Conservation (phyloP, 768 basidiomycete genomes). For the Tylopilus cervinicoccineus region DNA sequence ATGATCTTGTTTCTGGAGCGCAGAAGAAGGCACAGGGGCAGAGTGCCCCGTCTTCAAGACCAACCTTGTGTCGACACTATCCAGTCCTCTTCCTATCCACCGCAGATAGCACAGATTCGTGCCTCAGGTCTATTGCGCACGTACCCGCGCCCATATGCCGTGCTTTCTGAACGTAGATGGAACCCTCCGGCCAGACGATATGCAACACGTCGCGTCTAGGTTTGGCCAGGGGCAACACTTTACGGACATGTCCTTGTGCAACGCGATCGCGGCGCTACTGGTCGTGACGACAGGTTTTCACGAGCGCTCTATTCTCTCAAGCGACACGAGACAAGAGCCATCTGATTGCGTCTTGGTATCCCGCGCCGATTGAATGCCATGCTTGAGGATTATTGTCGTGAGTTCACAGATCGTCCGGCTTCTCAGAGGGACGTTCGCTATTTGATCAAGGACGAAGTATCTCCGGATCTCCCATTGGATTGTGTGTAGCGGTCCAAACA, state of each 20-base stretch:
- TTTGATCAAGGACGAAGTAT: neutral
- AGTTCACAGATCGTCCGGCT: no score
- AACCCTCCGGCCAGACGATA: constrained; percentile 10
- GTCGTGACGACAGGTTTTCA: no score
- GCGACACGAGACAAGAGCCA: no score
- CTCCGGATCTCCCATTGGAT: no score
- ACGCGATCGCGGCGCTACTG: constrained; percentile 10
- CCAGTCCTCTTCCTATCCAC: no score
- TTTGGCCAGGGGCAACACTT: constrained; percentile 24
- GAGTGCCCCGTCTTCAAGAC: constrained; percentile 9
- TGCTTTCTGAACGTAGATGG: constrained; percentile 33
- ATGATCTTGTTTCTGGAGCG: constrained; percentile 8
- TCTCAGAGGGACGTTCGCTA: no score
- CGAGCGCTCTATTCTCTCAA: no score
- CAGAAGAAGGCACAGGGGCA: constrained; percentile 11
- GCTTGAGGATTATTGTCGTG: no score
- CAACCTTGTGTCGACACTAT: constrained; percentile 12
- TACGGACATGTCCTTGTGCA: constrained; percentile 19
- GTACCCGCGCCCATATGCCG: constrained; percentile 35
- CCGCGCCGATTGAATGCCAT: no score
- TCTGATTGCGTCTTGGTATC: no score
- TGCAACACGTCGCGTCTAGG: constrained; percentile 16
- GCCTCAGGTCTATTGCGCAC: constrained; percentile 15
- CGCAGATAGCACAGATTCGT: no score
- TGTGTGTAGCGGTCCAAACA: no score